Evolutionary conservation across 2,329 filamentous ascomycete species (phyloP).

Genomic region (Aspergillus pseudotamarii): DNA sequence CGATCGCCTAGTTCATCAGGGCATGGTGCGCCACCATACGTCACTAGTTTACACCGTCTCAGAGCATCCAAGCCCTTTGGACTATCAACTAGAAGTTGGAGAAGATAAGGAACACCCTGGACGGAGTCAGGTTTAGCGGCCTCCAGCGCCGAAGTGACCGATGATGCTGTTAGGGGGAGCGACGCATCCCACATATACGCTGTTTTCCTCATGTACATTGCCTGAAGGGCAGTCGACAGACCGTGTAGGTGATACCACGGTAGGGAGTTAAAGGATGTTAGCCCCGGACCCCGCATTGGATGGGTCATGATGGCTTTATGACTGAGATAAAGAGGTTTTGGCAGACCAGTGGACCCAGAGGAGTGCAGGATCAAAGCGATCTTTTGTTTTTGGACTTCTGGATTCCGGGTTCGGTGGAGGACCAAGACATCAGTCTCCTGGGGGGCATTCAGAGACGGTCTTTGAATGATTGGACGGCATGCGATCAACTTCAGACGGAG

Average conservation of each 20-base stretch:
- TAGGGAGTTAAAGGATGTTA: constrained; percentile 47
- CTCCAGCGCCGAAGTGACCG: constrained; percentile 39
- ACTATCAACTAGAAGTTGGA: constrained; percentile 45
- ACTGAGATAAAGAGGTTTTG: constrained; percentile 50
- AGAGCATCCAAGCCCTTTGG: constrained; percentile 40
- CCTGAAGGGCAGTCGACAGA: constrained; percentile 45
- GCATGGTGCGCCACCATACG: constrained; percentile 45
- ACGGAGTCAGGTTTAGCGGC: constrained; percentile 43
- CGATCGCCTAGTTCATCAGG: constrained; percentile 47
- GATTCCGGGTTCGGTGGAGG: constrained; percentile 23
- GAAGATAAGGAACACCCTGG: constrained; percentile 46
- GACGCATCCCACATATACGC: constrained; percentile 47
- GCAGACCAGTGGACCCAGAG: constrained; percentile 52
- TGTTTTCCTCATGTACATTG: constrained; percentile 48
- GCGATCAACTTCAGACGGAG: constrained; percentile 26
- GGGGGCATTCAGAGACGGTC: constrained; percentile 8
- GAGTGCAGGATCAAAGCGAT: constrained; percentile 50
- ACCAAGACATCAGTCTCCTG: constrained; percentile 18
- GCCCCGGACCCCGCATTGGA: constrained; percentile 38
- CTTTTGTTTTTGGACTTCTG: constrained; percentile 32
- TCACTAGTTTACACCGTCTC: constrained; percentile 42
- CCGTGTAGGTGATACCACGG: constrained; percentile 51
- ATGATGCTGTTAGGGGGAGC: constrained; percentile 43
- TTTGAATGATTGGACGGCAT: constrained; percentile 29
- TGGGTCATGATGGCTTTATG: constrained; percentile 44